Evolutionary conservation across 208 protist species (phyloP), one percentile per base, ranked within the genome.

Genomic region (Leishmania braziliensis): DNA sequence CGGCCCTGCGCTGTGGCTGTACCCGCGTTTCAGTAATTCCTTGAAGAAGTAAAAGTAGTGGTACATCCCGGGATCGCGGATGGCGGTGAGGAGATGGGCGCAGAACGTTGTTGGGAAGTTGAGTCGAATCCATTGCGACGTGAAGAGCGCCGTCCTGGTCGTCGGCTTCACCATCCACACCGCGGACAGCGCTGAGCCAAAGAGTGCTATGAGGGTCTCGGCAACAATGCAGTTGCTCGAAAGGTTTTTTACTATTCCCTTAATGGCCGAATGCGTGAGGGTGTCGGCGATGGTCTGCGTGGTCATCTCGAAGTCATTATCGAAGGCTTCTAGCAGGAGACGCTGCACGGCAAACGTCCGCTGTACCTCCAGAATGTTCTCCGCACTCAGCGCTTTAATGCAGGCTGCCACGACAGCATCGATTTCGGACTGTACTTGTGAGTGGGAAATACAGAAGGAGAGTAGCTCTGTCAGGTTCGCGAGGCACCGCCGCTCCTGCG

Each of bases 11-110:
- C 85, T 90, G 81, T 94, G 89, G 75, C 88, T 93, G 78, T 89
- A 90, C 20, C 92, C 92, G 72, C 88, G 90, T 72, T 93, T 93
- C 60, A 95, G 75, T 62, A 95, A 54, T 78, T 93, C 92, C 62
- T 89, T 86, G 39, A 91, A 83, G 68, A 95, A 92, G 81, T 91
- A 90, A 73, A 94, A 95, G 84, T 93, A 94, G 69, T 89, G 84
- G 75, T 94, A 88, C 73, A 84, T 71, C n/a, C 73, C 63, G 4
- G 78, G 76, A 16, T 86, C 77, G 36, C 72, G 66, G 20, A 94
- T 83, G 5, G 88, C 90, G 23, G 77, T 80, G 2, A 72, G 62
- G 36, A 91, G 69, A 51, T 87, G 77, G 10, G 84, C 85, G 58
- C 79, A 83, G 12, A 93, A 74, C 36, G 78, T 80, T 18, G 85